Conservation (phyloP, 345 rosid genomes). For the Populus nigra region DNA sequence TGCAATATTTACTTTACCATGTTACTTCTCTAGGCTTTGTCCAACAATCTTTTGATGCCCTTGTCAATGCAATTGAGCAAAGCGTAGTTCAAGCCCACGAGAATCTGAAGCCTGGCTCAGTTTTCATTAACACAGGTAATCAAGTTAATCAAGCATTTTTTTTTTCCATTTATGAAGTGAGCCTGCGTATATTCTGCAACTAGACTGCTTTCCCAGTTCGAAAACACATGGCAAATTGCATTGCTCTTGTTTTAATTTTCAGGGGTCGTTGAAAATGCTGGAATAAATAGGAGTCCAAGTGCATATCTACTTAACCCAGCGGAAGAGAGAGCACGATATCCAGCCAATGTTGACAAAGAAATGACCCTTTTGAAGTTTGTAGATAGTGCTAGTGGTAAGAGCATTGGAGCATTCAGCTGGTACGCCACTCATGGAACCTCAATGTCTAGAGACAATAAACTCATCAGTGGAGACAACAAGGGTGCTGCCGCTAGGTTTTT, state of each 20-base stretch:
- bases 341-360: conserved; percentile 40
- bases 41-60: conserved; percentile 52
- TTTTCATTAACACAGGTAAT: conserved; percentile 42
- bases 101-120: conserved; percentile 45
- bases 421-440: conserved; percentile 61
- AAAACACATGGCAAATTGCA: background rate
- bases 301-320: conserved; percentile 48
- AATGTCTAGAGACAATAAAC: conserved; percentile 54
- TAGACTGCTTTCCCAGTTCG: too few relatives aligned
- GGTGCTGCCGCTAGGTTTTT: conserved; percentile 66
- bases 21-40: conserved; percentile 55
- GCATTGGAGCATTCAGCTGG: conserved; percentile 57
- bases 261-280: conserved; percentile 52
- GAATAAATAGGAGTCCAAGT: conserved; percentile 58
- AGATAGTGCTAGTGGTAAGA: conserved; percentile 21
- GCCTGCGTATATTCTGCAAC: too few relatives aligned
- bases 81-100: conserved; percentile 54
- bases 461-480: conserved; percentile 65
- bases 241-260: background rate
- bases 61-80: conserved; percentile 46
- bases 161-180: background rate
- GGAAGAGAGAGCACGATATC: conserved; percentile 48
- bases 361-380: conserved; percentile 57
- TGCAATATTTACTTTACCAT: conserved; percentile 50
- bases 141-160: background rate